Base-by-base conservation (phyloP, 441 rosid species). In the Gossypium gossypioides region DNA sequence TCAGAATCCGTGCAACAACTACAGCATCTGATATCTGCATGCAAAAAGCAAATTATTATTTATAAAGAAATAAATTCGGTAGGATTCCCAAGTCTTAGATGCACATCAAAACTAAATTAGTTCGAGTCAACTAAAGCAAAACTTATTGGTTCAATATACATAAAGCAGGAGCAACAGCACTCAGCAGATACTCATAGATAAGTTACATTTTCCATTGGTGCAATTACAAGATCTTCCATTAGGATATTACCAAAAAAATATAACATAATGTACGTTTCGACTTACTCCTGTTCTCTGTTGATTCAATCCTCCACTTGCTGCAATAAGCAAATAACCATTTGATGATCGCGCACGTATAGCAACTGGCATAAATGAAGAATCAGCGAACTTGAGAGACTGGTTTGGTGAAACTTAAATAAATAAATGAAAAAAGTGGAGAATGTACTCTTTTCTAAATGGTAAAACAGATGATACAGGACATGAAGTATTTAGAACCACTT, bases 201-300 rank as follows among this genome's bases (percentile, higher is more conserved):
- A 27, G 56, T 13, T 24, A 46, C 56, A 66, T n/a, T 24, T 21
- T 12, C 42, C 37, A 13, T 25, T 61, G 27, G 62, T 7, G 61
- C 62, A 71, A 54, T 44, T 69, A 27, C 16, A 54, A 64, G 21
- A 58, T 58, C 74, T 73, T 73, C 73, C 44, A 56, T 60, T 22
- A 66, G 18, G 57, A 46, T 37, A 57, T 55, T 61, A 61, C 50
- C 58, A 10, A 16, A 57, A 76, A 42, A 54, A 61, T 40, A 69
- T 29, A 68, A 56, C 56, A 62, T 61, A 40, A 32, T 29, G 68
- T 27, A 62, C 5, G 32, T 48, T 82, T 50, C 63, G 0, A 87
- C 98, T 91, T 83, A 92, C 99, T 82, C 99, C 99, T 50, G 97
- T 95, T 84, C 98, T 89, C 87, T 92, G 97, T 83, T 95, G 99